phyloP scores from a whole-genome alignment of 1,284 basidiomycete species.

The Trametes pubescens region DNA sequence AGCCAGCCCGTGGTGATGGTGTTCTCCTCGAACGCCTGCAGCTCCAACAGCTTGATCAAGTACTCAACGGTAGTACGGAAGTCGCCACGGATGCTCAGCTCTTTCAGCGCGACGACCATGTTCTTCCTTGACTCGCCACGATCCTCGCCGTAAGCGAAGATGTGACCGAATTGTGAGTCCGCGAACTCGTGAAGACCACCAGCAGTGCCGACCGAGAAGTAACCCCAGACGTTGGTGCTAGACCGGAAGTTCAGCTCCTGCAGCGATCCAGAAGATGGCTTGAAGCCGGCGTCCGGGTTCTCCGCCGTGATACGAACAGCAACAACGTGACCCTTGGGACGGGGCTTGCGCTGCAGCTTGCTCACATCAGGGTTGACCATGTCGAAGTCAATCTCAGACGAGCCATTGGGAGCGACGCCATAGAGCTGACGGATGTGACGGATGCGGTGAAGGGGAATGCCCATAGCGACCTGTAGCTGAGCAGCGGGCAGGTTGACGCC shows the following conservation, averaged over 20 bases:
- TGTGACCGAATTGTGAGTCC: slow-evolving; percentile 98
- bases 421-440: slow-evolving; percentile 97
- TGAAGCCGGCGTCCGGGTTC: slow-evolving; percentile 99
- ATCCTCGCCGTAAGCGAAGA: slow-evolving; percentile 99
- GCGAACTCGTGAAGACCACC: slow-evolving; percentile 99
- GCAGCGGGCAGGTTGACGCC: slow-evolving; percentile 98
- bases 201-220: slow-evolving; percentile 96
- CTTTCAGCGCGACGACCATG: slow-evolving; percentile 99
- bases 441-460: slow-evolving; percentile 95
- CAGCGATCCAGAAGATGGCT: slow-evolving; percentile 95
- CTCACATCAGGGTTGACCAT: slow-evolving; percentile 89
- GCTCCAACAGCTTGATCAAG: slow-evolving; percentile 96
- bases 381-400: slow-evolving; percentile 97
- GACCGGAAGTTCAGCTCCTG: slow-evolving; percentile 99
- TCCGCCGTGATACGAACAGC: slow-evolving; percentile 99
- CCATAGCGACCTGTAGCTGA: slow-evolving; percentile 98
- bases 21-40: slow-evolving; percentile 97
- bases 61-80: slow-evolving; percentile 99
- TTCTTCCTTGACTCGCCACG: slow-evolving; percentile 96
- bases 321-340: slow-evolving; percentile 98
- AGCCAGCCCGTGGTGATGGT: slow-evolving; percentile 99
- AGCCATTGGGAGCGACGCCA: slow-evolving; percentile 88
- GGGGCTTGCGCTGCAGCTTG: slow-evolving; percentile 93
- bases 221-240: slow-evolving; percentile 99
- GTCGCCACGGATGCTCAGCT: slow-evolving; percentile 98